phyloP scores from a whole-genome alignment of 2,329 filamentous ascomycete genomes.

The Fragosphaeria purpurea region DNA sequence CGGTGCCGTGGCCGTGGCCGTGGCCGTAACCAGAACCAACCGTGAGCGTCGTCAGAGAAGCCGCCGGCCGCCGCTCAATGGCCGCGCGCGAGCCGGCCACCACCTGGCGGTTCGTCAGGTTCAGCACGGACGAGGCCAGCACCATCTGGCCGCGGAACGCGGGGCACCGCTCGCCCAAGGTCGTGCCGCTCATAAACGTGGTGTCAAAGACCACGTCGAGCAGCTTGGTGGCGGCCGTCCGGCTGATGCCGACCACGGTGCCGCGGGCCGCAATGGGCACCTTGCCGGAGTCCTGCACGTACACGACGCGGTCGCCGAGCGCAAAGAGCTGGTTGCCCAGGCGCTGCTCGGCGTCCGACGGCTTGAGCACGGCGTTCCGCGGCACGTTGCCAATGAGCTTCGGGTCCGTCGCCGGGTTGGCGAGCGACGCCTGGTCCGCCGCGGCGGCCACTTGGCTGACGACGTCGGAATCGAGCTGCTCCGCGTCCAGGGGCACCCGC shows the following conservation, averaged over 20 bases:
- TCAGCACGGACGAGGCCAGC: slow-evolving; percentile 76
- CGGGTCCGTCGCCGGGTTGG: slow-evolving; percentile 42
- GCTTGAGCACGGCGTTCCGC: slow-evolving; percentile 78
- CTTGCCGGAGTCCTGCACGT: slow-evolving; percentile 84
- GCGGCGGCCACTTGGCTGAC: slow-evolving; percentile 71
- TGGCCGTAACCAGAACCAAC: slow-evolving; percentile 21
- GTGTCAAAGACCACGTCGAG: slow-evolving; percentile 90
- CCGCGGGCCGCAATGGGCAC: slow-evolving; percentile 87
- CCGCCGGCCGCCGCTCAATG: slow-evolving; percentile 41
- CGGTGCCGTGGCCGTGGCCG: slow-evolving; percentile 28
- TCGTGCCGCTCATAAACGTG: slow-evolving; percentile 95
- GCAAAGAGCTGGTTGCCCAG: slow-evolving; percentile 74
- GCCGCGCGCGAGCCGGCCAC: slow-evolving; percentile 55
- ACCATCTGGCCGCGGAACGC: slow-evolving; percentile 93
- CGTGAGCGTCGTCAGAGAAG: slow-evolving; percentile 39
- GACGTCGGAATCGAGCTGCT: slow-evolving; percentile 86
- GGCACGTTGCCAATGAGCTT: slow-evolving; percentile 74
- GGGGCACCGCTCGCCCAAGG: slow-evolving; percentile 78
- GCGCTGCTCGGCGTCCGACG: slow-evolving; percentile 89
- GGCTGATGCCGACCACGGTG: slow-evolving; percentile 89
- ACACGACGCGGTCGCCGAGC: slow-evolving; percentile 85
- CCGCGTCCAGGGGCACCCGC: slow-evolving; percentile 88
- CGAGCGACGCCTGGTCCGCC: slow-evolving; percentile 49
- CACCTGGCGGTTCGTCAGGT: slow-evolving; percentile 73
- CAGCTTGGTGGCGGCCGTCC: slow-evolving; percentile 70